Evolutionary conservation across 2,329 filamentous ascomycete genomes (phyloP), one percentile per base, ranked within the genome.

Genomic region (Fusarium zealandicum): DNA sequence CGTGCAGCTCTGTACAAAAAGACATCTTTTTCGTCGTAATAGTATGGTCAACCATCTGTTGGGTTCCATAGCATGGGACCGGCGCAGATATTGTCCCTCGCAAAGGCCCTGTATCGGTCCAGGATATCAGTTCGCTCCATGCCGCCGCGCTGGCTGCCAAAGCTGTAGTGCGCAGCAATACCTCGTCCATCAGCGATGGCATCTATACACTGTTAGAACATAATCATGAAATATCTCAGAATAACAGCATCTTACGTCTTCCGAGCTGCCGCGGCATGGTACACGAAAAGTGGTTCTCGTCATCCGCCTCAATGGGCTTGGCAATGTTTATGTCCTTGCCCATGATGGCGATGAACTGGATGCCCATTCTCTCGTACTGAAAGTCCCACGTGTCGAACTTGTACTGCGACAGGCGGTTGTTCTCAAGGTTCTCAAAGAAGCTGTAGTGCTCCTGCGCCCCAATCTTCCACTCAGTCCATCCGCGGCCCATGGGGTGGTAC

Each of bases 111-210:
- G 64, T 84, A 85, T 27, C 83, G 73, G 31, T 78, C 75, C 8
- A 86, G 69, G 13, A 85, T 70, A 61, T 86, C 82, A 0, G 82
- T 84, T 43, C 73, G 70, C n/a, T 76, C 74, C 48, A 84, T 71
- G 5, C 72, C 69, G 14, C 28, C 45, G 14, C 63, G 59, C 54
- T 78, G 75, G 7, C 72, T 73, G 10, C 70, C 72, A 47, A 81
- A 81, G 54, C 77, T 78, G 61, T 82, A 85, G 66, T 85, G 82
- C 5, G 76, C 77, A 3, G 78, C 82, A 8, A 85, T 67, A 2
- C 80, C 79, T 49, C 79, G 76, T 5, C 81, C 82, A 65, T 85
- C 81, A 13, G 84, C 80, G 13, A 81, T 73, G 28, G 81, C 76
- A 36, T 74, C 70, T 72, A 16, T 11, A 0, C 4, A 22, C 4